Base-by-base conservation (phyloP, 176 grass and related monocot species). In the Bonia amplexicaulis region DNA sequence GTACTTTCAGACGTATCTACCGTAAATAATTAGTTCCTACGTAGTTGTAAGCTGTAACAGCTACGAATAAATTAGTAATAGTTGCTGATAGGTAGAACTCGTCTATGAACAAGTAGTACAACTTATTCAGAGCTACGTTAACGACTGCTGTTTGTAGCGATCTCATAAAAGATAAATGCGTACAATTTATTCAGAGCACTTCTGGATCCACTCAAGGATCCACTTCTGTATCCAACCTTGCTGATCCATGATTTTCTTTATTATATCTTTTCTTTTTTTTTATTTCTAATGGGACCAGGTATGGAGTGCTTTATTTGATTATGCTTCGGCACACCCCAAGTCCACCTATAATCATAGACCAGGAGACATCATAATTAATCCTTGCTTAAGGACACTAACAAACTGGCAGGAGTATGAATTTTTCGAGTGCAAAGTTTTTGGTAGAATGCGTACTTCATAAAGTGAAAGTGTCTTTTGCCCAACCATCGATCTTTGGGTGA, bases 371-470 rank as follows among this genome's bases (percentile, higher is more conserved):
- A 75, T 60, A 81, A 85, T 79, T 47, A 9, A 71, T 74, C 40
- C 12, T 87, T 76, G 78, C 71, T 87, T 81, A 81, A 66, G 58
- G 81, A 54, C 78, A 33, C 48, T 87, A 68, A 67, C 78, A 81
- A 87, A 81, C 61, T 59, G 35, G 35, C 35, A 27, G 5, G 12
- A 55, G 15, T 69, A 17, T 26, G 51, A 11, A 9, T 49, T 85
- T 79, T 25, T 48, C 9, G 1, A 39, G 15, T 48, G 16, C 53
- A 73, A 85, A 26, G 14, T 5, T 39, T 6, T 51, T 79, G 25
- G 6, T 47, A 22, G 6, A 37, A 51, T 31, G 22, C 7, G 1
- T 14, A 57, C 54, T 69, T 41, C 70, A 0, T 9, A 42, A 44
- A 57, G n/a, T 44, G 48, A 40, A 70, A 54, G 13, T 17, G 20